Percentiles rank a stretch among this genome's conserved stretches.
Evolutionary conservation across 2,329 filamentous ascomycete genomes (phyloP).

Genomic region (Arthrinium puccinioides): DNA sequence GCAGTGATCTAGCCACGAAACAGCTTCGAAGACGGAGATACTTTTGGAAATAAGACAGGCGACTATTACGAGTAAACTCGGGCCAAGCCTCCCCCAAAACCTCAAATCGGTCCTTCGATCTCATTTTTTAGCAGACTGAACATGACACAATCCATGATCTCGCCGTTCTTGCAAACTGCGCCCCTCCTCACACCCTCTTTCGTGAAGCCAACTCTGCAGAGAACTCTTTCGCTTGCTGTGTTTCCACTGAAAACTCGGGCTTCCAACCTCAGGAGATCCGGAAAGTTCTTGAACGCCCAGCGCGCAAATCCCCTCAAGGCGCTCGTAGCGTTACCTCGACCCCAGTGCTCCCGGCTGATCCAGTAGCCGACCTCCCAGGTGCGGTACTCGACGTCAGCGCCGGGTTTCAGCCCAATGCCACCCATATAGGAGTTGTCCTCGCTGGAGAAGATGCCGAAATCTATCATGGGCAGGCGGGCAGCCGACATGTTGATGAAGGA

Average conservation of each 20-base stretch:
- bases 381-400: conserved; percentile 30
- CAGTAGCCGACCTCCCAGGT: conserved; percentile 45
- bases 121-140: conserved; percentile 33
- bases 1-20: too few species aligned
- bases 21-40: too few species aligned
- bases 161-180: conserved; percentile 33
- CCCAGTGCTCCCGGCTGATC: conserved; percentile 34
- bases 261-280: conserved; percentile 33
- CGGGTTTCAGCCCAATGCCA: conserved; percentile 29
- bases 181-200: conserved; percentile 35
- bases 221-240: conserved; percentile 31
- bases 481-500: conserved; percentile 24
- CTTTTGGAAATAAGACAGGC: too few species aligned
- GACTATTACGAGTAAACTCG: too few species aligned
- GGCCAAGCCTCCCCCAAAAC: too few species aligned
- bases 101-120: too few species aligned
- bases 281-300: conserved; percentile 37
- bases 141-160: conserved; percentile 27
- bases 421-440: conserved; percentile 28
- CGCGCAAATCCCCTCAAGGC: conserved; percentile 27
- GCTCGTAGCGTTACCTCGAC: conserved; percentile 36
- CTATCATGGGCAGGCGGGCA: conserved; percentile 13
- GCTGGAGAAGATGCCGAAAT: conserved; percentile 27
- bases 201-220: conserved; percentile 34
- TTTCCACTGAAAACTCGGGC: conserved; percentile 30